A percentile compares a stretch with the other conserved stretches of the same genome.
These are phyloP conservation scores for Pleurotus tuber-regium DNA, from an alignment of 768 basidiomycete genomes.

Conservation along the genomic window DNA sequence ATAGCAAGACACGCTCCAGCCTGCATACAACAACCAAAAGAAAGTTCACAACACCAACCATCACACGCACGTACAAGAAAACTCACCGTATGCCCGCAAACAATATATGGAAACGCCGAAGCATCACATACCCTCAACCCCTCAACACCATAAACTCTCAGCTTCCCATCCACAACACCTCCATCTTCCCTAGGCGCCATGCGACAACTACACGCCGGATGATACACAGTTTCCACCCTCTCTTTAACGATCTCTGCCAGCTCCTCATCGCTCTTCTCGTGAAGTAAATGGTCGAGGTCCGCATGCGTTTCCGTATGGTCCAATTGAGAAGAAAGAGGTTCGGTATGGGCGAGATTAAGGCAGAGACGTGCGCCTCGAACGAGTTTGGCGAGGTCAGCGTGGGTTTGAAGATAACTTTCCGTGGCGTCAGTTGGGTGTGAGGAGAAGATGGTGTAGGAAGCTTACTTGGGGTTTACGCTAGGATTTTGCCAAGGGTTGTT, in stretches of 20 bases:
- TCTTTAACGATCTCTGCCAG: slow-evolving; percentile 35
- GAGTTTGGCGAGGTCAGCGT: slow-evolving; percentile 41
- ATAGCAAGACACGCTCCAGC: slow-evolving; percentile 31
- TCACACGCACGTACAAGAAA: too few relatives aligned
- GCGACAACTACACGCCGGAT: slow-evolving; percentile 42
- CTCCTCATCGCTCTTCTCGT: slow-evolving; percentile 35
- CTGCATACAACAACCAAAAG: slow-evolving; percentile 19
- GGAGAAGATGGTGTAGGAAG: too few relatives aligned
- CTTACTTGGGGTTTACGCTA: slow-evolving; percentile 42
- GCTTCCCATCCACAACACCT: slow-evolving; percentile 43
- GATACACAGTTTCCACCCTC: slow-evolving; percentile 44
- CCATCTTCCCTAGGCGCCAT: slow-evolving; percentile 39
- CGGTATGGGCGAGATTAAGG: slow-evolving; percentile 35
- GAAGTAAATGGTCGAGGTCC: slow-evolving; percentile 38
- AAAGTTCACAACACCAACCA: too few relatives aligned
- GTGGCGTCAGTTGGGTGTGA: too few relatives aligned
- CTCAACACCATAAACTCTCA: slow-evolving; percentile 42
- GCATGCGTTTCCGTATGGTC: slow-evolving; percentile 30
- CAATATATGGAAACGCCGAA: slow-evolving; percentile 37
- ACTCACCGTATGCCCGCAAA: slow-evolving; percentile 41
- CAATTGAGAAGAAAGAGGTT: slow-evolving; percentile 36
- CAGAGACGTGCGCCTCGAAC: slow-evolving; percentile 37
- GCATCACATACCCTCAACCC: slow-evolving; percentile 42
- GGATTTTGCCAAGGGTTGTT: slow-evolving; percentile 42
- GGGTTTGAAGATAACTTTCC: slow-evolving; percentile 39